Conservation (phyloP, 2,329 filamentous ascomycete species). For the Coniochaeta sp. region DNA sequence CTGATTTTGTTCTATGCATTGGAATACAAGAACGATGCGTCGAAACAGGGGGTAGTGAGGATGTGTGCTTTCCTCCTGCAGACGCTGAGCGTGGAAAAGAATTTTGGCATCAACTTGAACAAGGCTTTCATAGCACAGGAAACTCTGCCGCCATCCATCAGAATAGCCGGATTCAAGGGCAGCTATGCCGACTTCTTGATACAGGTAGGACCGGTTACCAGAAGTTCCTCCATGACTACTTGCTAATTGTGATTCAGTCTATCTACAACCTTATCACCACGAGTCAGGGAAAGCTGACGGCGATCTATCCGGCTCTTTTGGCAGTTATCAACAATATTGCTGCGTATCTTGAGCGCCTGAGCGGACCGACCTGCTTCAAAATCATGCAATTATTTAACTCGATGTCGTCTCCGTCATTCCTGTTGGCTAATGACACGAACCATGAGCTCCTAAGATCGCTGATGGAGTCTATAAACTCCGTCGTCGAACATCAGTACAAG, state of each 20-base stretch:
- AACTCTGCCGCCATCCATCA: constrained; percentile 72
- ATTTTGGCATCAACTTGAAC: constrained; percentile 85
- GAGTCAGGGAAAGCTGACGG: constrained; percentile 82
- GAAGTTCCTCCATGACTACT: neutral
- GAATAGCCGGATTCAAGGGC: constrained; percentile 77
- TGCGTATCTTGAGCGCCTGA: constrained; percentile 73
- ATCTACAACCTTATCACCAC: constrained; percentile 88
- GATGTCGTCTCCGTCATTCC: constrained; percentile 88
- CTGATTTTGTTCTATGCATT: constrained; percentile 88
- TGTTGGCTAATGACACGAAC: constrained; percentile 88
- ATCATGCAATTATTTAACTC: constrained; percentile 82
- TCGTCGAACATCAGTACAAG: constrained; percentile 80
- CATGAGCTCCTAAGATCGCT: constrained; percentile 73
- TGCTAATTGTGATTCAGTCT: constrained; percentile 46
- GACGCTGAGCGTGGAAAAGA: constrained; percentile 86
- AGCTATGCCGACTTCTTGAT: constrained; percentile 92
- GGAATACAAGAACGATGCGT: constrained; percentile 76
- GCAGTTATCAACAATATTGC: constrained; percentile 92
- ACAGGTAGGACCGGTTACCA: constrained; percentile 50
- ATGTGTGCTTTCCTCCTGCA: constrained; percentile 98
- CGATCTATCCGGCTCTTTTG: constrained; percentile 85
- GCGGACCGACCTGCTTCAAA: constrained; percentile 67
- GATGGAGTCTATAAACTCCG: constrained; percentile 81
- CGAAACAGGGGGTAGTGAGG: constrained; percentile 85
- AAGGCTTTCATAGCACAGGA: constrained; percentile 85